Percentiles rank a stretch among this genome's conserved stretches.
Evolutionary conservation across 192 early-diverging fungal species (phyloP).

Genomic region (Neocallimastix lanati): DNA sequence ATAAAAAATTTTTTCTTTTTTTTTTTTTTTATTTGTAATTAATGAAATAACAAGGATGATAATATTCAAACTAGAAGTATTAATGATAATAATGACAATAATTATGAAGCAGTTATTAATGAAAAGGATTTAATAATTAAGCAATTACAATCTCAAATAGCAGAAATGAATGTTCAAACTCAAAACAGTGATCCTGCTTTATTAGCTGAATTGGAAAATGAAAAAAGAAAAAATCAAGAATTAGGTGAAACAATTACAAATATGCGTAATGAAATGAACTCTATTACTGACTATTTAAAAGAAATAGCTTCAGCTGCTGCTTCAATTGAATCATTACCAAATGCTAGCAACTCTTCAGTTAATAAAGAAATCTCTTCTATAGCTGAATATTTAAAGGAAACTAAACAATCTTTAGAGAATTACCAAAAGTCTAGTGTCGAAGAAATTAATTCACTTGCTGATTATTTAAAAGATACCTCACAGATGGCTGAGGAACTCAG

Average conservation of each 20-base stretch:
- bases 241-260: not conserved
- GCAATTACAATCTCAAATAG: too few relatives aligned
- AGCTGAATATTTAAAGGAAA: not conserved
- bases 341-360: not conserved
- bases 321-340: not conserved
- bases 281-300: not conserved
- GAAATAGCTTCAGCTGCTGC: not conserved
- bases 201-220: not conserved
- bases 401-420: not conserved
- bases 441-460: not conserved
- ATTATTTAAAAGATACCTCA: not conserved
- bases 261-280: not conserved
- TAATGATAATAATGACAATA: too few relatives aligned
- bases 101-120: too few relatives aligned
- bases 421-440: not conserved
- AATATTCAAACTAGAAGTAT: too few relatives aligned
- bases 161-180: too few relatives aligned
- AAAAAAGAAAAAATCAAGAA: not conserved
- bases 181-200: not conserved
- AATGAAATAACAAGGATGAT: too few relatives aligned
- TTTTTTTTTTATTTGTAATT: too few relatives aligned
- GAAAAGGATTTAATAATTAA: too few relatives aligned
- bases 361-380: not conserved
- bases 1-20: too few relatives aligned
- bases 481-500: too few relatives aligned